These are phyloP conservation scores for Pisolithus marmoratus DNA, from an alignment of 768 basidiomycete genomes.

Conservation along the genomic window DNA sequence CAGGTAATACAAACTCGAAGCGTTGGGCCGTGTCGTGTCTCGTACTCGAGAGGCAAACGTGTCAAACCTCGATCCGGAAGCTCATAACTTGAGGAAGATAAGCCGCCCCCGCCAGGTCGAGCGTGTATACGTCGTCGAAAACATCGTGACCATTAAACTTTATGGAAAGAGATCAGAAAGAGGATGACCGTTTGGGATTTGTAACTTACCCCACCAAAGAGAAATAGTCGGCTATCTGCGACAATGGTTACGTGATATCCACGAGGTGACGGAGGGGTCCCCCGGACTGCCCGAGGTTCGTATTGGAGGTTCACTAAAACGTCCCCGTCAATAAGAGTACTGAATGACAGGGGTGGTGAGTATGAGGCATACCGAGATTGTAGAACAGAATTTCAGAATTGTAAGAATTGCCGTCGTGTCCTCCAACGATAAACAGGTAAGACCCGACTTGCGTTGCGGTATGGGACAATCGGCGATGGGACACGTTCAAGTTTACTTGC, in stretches of 20 bases:
- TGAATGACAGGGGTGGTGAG: neutral
- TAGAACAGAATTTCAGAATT: constrained; percentile 71
- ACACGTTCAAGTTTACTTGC: constrained; percentile 15
- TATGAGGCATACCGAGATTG: constrained; percentile 63
- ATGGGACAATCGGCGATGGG: constrained; percentile 69
- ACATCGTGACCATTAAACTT: constrained; percentile 73
- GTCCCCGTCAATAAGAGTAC: neutral
- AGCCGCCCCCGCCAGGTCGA: constrained; percentile 83
- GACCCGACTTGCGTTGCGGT: constrained; percentile 88
- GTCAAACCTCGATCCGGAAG: constrained; percentile 50
- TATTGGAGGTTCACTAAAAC: constrained; percentile 76
- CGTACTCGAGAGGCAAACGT: neutral
- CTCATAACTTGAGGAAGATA: constrained; percentile 89
- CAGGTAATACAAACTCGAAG: neutral
- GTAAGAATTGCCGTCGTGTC: constrained; percentile 79
- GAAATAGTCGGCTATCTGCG: constrained; percentile 78
- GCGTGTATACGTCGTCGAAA: constrained; percentile 78
- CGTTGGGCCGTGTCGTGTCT: neutral
- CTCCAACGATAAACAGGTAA: constrained; percentile 84
- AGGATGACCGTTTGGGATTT: neutral
- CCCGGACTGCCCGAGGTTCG: constrained; percentile 64
- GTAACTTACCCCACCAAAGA: constrained; percentile 64
- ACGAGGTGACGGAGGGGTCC: constrained; percentile 64
- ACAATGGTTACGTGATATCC: constrained; percentile 84
- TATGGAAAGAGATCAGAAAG: constrained; percentile 1